phyloP scores from a whole-genome alignment of 139 green algal genomes.

The Pedinophyceae sp. region DNA sequence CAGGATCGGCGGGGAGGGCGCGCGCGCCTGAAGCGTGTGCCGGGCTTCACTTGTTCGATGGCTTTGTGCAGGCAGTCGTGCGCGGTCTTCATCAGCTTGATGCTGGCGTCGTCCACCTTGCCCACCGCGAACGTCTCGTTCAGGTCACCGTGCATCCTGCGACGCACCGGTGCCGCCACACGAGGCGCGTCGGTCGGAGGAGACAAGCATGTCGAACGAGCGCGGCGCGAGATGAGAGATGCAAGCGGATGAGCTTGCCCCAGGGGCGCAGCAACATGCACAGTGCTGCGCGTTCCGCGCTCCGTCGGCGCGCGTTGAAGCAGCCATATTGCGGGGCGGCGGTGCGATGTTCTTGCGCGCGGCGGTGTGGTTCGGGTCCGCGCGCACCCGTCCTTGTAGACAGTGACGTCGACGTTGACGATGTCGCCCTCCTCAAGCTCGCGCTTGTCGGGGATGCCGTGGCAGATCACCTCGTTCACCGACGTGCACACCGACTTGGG shows the following conservation, averaged over 20 bases:
- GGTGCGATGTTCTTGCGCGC: no score
- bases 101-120: slow-evolving; percentile 49
- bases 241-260: no score
- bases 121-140: slow-evolving; percentile 87
- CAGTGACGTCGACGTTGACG: slow-evolving; percentile 91
- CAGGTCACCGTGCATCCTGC: slow-evolving; percentile 89
- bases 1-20: no score
- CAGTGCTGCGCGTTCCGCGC: no score
- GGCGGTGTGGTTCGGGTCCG: no score
- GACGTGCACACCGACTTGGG: slow-evolving; percentile 93
- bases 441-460: slow-evolving; percentile 88
- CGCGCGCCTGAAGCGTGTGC: slow-evolving; percentile 74
- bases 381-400: slow-evolving; percentile 66
- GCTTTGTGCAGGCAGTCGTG: slow-evolving; percentile 63
- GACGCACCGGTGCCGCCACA: no score
- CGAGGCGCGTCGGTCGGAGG: no score
- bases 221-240: no score
- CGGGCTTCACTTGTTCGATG: slow-evolving; percentile 71
- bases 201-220: no score
- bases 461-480: slow-evolving; percentile 97
- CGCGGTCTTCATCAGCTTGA: slow-evolving; percentile 57
- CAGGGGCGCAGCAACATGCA: no score
- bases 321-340: no score
- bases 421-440: slow-evolving; percentile 87
- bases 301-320: no score